These are phyloP conservation scores for Gentiana dahurica DNA, from an alignment of 257 asterid genomes.

Conservation along the genomic window DNA sequence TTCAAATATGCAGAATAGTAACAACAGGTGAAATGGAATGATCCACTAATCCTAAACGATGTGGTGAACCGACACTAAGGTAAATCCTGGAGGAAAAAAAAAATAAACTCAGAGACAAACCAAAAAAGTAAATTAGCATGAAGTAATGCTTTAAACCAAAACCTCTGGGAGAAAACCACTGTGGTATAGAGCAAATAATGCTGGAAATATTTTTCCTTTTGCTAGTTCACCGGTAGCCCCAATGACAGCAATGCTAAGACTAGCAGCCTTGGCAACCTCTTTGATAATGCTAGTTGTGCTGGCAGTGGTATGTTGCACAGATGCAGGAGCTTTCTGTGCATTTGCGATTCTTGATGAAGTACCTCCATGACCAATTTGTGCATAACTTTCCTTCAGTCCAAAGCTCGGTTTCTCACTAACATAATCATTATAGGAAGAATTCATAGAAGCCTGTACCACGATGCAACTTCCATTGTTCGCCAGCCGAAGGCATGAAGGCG, in stretches of 20 bases:
- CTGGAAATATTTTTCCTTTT: constrained; percentile 41
- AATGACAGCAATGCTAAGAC: constrained; percentile 38
- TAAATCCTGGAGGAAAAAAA: not conserved
- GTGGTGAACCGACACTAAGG: too few species aligned
- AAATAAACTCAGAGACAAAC: not conserved
- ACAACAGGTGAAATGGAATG: not conserved
- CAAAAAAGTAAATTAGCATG: not conserved
- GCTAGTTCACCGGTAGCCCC: constrained; percentile 58
- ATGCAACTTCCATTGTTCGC: not conserved
- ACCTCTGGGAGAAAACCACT: constrained; percentile 47
- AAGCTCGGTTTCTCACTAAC: constrained; percentile 8
- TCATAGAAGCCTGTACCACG: constrained; percentile 11
- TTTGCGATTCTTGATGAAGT: constrained; percentile 4
- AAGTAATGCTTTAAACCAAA: not conserved
- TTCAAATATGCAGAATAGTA: not conserved
- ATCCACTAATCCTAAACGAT: not conserved
- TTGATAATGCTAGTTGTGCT: not conserved
- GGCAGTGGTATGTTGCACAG: constrained; percentile 9
- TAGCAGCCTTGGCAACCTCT: constrained; percentile 15
- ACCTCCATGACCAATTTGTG: constrained; percentile 5
- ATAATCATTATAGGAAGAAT: constrained; percentile 8
- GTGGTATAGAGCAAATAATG: constrained; percentile 38
- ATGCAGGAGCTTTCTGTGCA: constrained; percentile 7
- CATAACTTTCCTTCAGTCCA: constrained; percentile 13
- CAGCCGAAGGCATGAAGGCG: not conserved